Evolutionary conservation across 768 basidiomycete genomes (phyloP).

Genomic region (Rhodotorula taiwanensis): DNA sequence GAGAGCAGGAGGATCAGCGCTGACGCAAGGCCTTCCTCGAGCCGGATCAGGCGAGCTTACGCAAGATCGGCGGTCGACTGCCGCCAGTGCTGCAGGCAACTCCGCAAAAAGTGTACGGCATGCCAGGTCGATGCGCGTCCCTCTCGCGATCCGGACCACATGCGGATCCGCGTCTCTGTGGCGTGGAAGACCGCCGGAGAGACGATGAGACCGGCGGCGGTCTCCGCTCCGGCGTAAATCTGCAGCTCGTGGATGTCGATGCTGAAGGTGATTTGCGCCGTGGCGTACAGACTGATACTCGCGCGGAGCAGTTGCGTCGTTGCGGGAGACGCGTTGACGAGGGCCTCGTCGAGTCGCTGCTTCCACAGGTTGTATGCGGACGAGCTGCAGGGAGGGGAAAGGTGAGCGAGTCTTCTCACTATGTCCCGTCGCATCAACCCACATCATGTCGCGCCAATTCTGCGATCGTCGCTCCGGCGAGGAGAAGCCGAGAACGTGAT

Average conservation of each 20-base stretch:
- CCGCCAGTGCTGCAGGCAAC: constrained; percentile 25
- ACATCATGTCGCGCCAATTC: constrained; percentile 40
- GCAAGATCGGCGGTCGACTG: constrained; percentile 30
- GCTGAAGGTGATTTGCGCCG: constrained; percentile 38
- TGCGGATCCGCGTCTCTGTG: constrained; percentile 26
- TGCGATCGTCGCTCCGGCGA: constrained; percentile 33
- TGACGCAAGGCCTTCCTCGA: not conserved
- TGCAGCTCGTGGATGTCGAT: constrained; percentile 41
- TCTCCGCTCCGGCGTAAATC: constrained; percentile 38
- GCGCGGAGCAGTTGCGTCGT: constrained; percentile 38
- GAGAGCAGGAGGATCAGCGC: not conserved
- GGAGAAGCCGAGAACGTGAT: constrained; percentile 37
- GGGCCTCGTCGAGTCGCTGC: constrained; percentile 34
- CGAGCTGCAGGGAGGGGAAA: constrained; percentile 4
- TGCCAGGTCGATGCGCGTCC: constrained; percentile 38
- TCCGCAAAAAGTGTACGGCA: constrained; percentile 36
- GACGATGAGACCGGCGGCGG: constrained; percentile 34
- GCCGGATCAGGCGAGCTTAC: not conserved
- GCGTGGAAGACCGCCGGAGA: constrained; percentile 31
- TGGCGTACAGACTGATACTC: constrained; percentile 38
- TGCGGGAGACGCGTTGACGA: constrained; percentile 27
- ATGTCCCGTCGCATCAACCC: no score
- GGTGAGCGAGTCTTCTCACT: no score
- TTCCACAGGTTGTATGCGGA: constrained; percentile 40
- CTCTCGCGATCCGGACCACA: constrained; percentile 25